Percentiles rank a stretch among this genome's conserved stretches.
These are phyloP conservation scores for Begonia peltatifolia DNA, from an alignment of 306 rosid species.

Conservation along the genomic window DNA sequence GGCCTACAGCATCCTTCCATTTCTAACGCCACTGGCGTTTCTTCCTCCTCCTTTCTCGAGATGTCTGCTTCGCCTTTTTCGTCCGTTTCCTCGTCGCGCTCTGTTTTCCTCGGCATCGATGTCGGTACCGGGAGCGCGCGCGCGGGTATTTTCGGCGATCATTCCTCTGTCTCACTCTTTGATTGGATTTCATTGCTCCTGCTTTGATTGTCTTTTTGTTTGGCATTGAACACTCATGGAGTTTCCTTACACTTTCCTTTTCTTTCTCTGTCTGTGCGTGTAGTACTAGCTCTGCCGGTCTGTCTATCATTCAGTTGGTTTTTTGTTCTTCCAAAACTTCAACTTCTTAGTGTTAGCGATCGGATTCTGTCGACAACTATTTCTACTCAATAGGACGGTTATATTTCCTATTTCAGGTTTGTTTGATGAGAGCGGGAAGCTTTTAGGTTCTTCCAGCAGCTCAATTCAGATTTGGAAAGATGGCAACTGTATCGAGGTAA, in stretches of 20 bases:
- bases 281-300: not conserved
- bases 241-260: too few species aligned
- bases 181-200: not conserved
- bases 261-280: too few species aligned
- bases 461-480: conserved; percentile 95
- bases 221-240: not conserved
- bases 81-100: conserved; percentile 15
- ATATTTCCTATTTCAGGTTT: conserved; percentile 32
- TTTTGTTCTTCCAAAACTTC: too few species aligned
- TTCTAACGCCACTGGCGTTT: conserved; percentile 4
- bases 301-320: not conserved
- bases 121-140: conserved; percentile 97
- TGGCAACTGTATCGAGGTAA: conserved; percentile 64
- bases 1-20: conserved; percentile 12
- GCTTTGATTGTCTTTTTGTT: conserved; percentile 1
- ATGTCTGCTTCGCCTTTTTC: conserved; percentile 27
- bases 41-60: conserved; percentile 14
- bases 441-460: conserved; percentile 83
- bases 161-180: not conserved
- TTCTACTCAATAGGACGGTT: not conserved
- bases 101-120: conserved; percentile 77
- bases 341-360: too few species aligned
- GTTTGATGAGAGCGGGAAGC: conserved; percentile 78
- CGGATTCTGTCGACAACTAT: not conserved
- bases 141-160: conserved; percentile 36